Evolutionary conservation across 345 rosid species (phyloP).

Genomic region (Carallia brachiata): DNA sequence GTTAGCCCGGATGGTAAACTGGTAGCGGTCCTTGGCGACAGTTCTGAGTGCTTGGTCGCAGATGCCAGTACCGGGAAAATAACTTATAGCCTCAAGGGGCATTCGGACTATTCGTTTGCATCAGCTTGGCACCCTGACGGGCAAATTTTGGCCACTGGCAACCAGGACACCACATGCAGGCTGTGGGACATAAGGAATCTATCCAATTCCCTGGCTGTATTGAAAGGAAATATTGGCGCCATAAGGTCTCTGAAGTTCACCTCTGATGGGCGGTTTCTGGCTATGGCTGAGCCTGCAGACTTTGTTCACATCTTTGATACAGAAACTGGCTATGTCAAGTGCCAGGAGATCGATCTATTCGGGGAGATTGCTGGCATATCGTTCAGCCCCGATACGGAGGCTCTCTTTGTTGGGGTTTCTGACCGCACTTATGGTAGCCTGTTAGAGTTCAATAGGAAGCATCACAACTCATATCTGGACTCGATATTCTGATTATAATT

Average conservation of each 20-base stretch:
- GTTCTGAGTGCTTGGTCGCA: conserved; percentile 64
- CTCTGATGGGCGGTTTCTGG: conserved; percentile 76
- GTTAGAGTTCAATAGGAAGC: conserved; percentile 70
- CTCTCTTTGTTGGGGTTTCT: conserved; percentile 76
- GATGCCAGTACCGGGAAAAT: conserved; percentile 80
- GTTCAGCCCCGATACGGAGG: conserved; percentile 86
- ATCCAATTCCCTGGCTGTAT: conserved; percentile 56
- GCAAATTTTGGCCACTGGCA: conserved; percentile 77
- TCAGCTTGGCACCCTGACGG: conserved; percentile 98
- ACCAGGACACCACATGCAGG: conserved; percentile 93
- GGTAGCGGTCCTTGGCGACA: conserved; percentile 81
- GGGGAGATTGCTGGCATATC: conserved; percentile 94
- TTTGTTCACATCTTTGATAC: conserved; percentile 78
- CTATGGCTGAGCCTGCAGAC: conserved; percentile 94
- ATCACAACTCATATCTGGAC: conserved; percentile 40
- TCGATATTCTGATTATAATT: conserved; percentile 40
- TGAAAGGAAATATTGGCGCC: conserved; percentile 95
- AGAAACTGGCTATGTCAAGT: conserved; percentile 47
- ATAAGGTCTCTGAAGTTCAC: conserved; percentile 82
- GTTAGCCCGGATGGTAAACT: conserved; percentile 82
- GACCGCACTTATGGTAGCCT: conserved; percentile 88
- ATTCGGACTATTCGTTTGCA: conserved; percentile 88
- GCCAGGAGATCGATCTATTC: conserved; percentile 90
- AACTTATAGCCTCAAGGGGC: conserved; percentile 59
- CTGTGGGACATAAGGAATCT: conserved; percentile 88